phyloP scores from a whole-genome alignment of 257 asterid species.

The Plantago ovata region DNA sequence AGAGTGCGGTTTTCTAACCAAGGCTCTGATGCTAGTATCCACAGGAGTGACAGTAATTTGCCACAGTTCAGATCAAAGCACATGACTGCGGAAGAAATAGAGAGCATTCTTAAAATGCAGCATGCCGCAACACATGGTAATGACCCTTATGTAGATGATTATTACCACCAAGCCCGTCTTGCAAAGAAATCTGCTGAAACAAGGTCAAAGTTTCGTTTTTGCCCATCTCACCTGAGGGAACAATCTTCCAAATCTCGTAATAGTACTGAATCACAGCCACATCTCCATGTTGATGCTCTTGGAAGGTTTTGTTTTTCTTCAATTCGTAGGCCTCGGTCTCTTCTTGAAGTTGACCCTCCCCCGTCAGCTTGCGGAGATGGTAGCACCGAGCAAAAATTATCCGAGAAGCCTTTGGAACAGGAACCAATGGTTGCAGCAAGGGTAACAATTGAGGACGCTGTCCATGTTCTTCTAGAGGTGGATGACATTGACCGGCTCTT shows the following conservation, averaged over 20 bases:
- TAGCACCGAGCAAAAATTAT: constrained; percentile 47
- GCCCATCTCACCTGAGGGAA: constrained; percentile 63
- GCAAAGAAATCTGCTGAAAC: constrained; percentile 75
- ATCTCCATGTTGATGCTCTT: constrained; percentile 73
- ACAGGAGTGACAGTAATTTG: constrained; percentile 49
- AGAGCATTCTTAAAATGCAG: constrained; percentile 81
- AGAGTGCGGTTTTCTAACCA: constrained; percentile 72
- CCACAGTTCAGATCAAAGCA: constrained; percentile 77
- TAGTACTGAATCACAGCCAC: constrained; percentile 65
- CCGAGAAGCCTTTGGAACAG: constrained; percentile 69
- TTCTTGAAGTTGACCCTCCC: constrained; percentile 78
- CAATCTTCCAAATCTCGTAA: constrained; percentile 67
- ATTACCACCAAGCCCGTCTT: constrained; percentile 83
- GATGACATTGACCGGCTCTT: constrained; percentile 78
- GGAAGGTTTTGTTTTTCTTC: constrained; percentile 87
- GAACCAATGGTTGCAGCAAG: constrained; percentile 92
- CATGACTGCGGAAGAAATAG: constrained; percentile 89
- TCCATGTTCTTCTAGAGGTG: constrained; percentile 68
- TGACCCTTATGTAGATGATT: constrained; percentile 76
- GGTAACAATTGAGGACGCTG: constrained; percentile 73
- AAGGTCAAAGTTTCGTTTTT: constrained; percentile 55
- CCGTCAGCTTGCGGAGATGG: constrained; percentile 70
- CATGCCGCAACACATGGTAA: constrained; percentile 78
- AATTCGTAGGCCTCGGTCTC: constrained; percentile 72
- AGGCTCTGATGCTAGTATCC: constrained; percentile 63